phyloP scores from a whole-genome alignment of 371 early-diverging fungal species.

The Mucor lusitanicus region DNA sequence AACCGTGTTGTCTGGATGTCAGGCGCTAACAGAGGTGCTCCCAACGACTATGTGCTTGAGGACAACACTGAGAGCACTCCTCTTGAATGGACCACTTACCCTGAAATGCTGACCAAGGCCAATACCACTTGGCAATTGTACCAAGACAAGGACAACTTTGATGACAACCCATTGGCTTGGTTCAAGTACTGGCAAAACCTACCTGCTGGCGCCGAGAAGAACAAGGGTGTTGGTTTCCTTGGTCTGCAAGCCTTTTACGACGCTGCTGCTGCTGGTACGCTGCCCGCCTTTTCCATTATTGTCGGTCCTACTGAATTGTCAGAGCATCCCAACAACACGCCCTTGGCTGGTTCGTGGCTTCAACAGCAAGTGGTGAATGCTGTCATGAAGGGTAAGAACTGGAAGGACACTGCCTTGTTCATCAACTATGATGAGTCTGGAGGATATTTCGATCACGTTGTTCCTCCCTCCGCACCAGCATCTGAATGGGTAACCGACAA shows the following conservation, averaged over 20 bases:
- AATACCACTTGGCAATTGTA: slow-evolving; percentile 30
- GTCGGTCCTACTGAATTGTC: slow-evolving; percentile 19
- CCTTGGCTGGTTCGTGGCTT: slow-evolving; percentile 34
- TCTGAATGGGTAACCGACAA: slow-evolving; percentile 23
- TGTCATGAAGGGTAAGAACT: slow-evolving; percentile 22
- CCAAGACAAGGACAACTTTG: slow-evolving; percentile 28
- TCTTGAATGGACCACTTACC: slow-evolving; percentile 26
- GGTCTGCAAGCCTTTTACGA: slow-evolving; percentile 32
- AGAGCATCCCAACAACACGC: slow-evolving; percentile 31
- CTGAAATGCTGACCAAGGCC: slow-evolving; percentile 23
- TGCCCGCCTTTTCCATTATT: slow-evolving; percentile 25
- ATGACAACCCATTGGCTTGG: slow-evolving; percentile 30
- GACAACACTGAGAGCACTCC: slow-evolving; percentile 25
- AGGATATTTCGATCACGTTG: slow-evolving; percentile 30
- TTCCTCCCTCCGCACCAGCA: slow-evolving; percentile 21
- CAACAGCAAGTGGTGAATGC: slow-evolving; percentile 35
- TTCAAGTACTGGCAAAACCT: slow-evolving; percentile 28
- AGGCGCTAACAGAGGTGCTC: slow-evolving; percentile 23
- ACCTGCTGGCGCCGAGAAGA: slow-evolving; percentile 25
- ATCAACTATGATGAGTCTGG: slow-evolving; percentile 34
- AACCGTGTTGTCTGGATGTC: slow-evolving; percentile 36
- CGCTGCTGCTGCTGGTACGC: slow-evolving; percentile 26
- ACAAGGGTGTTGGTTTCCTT: slow-evolving; percentile 28
- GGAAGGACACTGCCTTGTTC: slow-evolving; percentile 29
- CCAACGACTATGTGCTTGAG: slow-evolving; percentile 18